Evolutionary conservation across 345 rosid genomes (phyloP).

Genomic region (Psidium guajava): DNA sequence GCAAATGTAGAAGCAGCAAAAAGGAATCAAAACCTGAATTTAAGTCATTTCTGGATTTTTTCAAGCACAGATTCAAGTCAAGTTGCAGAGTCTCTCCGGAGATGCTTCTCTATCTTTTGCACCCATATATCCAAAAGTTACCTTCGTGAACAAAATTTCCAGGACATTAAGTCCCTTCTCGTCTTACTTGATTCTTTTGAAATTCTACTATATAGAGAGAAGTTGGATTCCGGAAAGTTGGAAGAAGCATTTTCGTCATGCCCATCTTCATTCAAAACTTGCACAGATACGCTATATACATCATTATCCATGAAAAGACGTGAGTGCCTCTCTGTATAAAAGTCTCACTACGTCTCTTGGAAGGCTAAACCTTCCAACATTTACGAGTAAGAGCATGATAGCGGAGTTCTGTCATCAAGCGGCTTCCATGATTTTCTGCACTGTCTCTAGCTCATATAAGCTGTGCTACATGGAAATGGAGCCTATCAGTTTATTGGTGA

Average conservation of each 20-base stretch:
- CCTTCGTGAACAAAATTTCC: not conserved
- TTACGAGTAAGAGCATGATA: not conserved
- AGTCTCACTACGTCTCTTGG: not conserved
- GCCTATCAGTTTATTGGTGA: not conserved
- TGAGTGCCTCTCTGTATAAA: not conserved
- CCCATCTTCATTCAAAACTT: not conserved
- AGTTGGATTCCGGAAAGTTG: not conserved
- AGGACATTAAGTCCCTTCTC: not conserved
- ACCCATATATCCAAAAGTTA: not conserved
- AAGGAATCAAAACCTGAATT: not conserved
- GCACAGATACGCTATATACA: not conserved
- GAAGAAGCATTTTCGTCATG: not conserved
- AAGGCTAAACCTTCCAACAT: not conserved
- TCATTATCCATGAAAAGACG: not conserved
- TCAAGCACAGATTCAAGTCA: not conserved
- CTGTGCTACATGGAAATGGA: not conserved
- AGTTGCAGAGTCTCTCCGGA: not conserved
- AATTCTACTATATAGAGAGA: not conserved
- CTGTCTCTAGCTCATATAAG: not conserved
- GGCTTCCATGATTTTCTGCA: constrained; percentile 2
- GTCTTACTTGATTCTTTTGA: not conserved
- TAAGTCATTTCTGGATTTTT: not conserved
- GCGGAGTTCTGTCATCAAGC: not conserved
- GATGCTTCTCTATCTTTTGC: not conserved
- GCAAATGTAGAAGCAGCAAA: not conserved